These are phyloP conservation scores for Xylariaceae sp. DNA, from an alignment of 2,329 filamentous ascomycete genomes.

Conservation along the genomic window DNA sequence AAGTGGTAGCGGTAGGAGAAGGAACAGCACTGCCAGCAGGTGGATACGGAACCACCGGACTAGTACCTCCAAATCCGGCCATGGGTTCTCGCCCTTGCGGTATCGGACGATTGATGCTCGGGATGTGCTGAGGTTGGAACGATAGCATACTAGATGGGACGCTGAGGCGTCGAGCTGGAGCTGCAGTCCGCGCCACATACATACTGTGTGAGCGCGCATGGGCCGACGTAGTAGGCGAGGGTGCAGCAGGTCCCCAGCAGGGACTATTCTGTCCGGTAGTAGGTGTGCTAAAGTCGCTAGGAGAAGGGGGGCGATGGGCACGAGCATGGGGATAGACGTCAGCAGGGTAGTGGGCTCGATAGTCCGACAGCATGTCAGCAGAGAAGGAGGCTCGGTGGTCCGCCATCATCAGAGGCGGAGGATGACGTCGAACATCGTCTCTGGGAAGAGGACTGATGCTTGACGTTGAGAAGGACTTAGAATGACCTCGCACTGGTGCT, in stretches of 20 bases:
- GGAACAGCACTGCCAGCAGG: conserved; percentile 56
- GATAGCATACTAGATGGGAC: conserved; percentile 72
- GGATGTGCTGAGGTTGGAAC: conserved; percentile 61
- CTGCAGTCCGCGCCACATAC: conserved; percentile 62
- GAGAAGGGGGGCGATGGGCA: conserved; percentile 61
- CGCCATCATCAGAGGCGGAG: conserved; percentile 78
- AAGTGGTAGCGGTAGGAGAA: conserved; percentile 60
- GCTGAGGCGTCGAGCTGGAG: conserved; percentile 69
- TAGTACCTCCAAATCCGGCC: conserved; percentile 43
- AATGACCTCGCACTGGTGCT: conserved; percentile 70
- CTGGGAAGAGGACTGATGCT: conserved; percentile 69
- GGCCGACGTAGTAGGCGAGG: conserved; percentile 67
- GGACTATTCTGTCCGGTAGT: conserved; percentile 75
- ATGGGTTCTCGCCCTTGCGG: conserved; percentile 45
- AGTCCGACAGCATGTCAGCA: not conserved
- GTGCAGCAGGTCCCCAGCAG: conserved; percentile 60
- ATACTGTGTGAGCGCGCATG: conserved; percentile 67
- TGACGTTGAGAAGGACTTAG: conserved; percentile 78
- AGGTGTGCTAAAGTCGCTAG: conserved; percentile 73
- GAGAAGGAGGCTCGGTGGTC: conserved; percentile 52
- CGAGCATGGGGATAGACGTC: conserved; percentile 47
- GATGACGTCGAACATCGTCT: conserved; percentile 65
- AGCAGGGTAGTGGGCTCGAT: conserved; percentile 49
- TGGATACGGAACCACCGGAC: conserved; percentile 47
- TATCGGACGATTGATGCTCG: conserved; percentile 50